Percentiles rank a stretch among this genome's conserved stretches.
Evolutionary conservation across 2,329 filamentous ascomycete genomes (phyloP).

Genomic region (Pseudogymnoascus sp.): DNA sequence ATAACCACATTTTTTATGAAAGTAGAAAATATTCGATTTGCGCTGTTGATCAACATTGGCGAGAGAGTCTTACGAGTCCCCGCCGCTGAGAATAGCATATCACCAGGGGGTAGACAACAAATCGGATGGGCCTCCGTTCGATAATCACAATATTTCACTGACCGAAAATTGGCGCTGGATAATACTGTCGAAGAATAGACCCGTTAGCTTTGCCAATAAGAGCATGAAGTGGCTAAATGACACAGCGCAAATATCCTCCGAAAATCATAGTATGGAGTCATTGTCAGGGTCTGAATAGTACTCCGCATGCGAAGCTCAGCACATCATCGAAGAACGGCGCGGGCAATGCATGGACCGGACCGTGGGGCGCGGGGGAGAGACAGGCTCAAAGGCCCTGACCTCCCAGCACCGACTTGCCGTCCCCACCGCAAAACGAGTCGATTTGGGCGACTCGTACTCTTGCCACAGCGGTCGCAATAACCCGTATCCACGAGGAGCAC

Average conservation of each 20-base stretch:
- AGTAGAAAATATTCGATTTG: background rate
- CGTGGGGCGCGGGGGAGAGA: conserved; percentile 6
- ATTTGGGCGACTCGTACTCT: background rate
- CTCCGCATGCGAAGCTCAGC: background rate
- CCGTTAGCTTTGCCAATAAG: background rate
- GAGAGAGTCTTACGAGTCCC: background rate
- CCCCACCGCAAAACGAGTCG: background rate
- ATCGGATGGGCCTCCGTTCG: background rate
- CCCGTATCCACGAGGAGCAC: conserved; percentile 1
- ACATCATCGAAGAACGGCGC: background rate
- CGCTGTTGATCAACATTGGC: background rate
- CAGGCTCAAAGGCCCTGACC: background rate
- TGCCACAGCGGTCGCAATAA: background rate
- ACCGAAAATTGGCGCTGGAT: background rate
- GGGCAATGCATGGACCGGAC: background rate
- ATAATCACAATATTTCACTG: background rate
- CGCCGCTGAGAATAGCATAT: conserved; percentile 4
- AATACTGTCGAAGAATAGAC: background rate
- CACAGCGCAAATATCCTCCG: background rate
- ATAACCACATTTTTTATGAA: conserved; percentile 3
- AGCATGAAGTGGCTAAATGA: conserved; percentile 3
- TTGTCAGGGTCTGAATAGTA: background rate
- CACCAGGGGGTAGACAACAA: background rate
- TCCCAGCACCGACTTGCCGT: background rate
- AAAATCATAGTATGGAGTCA: background rate